These are phyloP conservation scores for Boechera stricta DNA, from an alignment of 345 rosid genomes.

Conservation along the genomic window DNA sequence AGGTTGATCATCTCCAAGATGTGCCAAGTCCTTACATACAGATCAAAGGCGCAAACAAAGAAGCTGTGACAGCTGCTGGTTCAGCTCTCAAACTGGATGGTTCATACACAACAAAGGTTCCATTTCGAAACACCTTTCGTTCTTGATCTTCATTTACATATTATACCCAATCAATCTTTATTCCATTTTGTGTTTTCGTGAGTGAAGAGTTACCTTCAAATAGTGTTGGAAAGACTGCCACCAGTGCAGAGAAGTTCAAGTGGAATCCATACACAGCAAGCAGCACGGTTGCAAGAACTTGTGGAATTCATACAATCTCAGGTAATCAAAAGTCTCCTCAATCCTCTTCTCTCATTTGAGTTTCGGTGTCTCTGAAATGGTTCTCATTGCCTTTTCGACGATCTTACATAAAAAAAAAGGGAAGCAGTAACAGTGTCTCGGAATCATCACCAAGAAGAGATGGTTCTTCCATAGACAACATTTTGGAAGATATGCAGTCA, in stretches of 20 bases:
- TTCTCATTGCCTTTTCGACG: background rate
- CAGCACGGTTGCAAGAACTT: slow-evolving; percentile 87
- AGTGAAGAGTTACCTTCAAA: slow-evolving; percentile 82
- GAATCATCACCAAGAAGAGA: slow-evolving; percentile 84
- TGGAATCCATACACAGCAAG: slow-evolving; percentile 81
- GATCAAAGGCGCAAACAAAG: slow-evolving; percentile 95
- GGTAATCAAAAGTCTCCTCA: slow-evolving; percentile 50
- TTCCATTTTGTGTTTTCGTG: background rate
- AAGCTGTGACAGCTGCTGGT: slow-evolving; percentile 93
- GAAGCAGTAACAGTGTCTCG: slow-evolving; percentile 65
- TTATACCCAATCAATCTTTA: background rate
- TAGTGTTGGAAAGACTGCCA: slow-evolving; percentile 82
- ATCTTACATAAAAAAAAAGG: slow-evolving; percentile 52
- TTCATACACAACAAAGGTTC: slow-evolving; percentile 96
- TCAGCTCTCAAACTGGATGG: slow-evolving; percentile 85
- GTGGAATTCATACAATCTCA: slow-evolving; percentile 91
- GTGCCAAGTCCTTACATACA: slow-evolving; percentile 80
- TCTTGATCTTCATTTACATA: slow-evolving; percentile 12
- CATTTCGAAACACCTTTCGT: background rate
- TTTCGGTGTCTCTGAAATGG: slow-evolving; percentile 11
- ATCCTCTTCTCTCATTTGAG: slow-evolving; percentile 11
- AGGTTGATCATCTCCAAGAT: slow-evolving; percentile 96
- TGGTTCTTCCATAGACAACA: slow-evolving; percentile 63
- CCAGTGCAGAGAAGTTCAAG: slow-evolving; percentile 70
- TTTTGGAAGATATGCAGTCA: slow-evolving; percentile 90